Base-by-base conservation (phyloP, 2,329 filamentous ascomycete genomes). In the Pseudocercospora fuligena region DNA sequence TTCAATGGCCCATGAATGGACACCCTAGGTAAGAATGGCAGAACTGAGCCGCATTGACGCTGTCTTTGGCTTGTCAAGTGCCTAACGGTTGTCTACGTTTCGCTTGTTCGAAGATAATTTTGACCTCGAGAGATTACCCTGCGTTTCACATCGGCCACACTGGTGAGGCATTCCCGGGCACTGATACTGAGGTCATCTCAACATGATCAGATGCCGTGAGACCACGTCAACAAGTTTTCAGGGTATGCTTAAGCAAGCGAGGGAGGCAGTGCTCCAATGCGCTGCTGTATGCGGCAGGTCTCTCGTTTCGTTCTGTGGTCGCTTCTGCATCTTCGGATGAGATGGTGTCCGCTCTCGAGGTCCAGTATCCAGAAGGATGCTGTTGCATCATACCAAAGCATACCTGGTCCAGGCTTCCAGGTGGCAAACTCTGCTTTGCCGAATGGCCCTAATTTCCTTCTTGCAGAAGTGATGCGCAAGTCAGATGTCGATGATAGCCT, bases 191-290 rank as follows among this genome's bases (percentile, higher is more conserved):
- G 16, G 21, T 60, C 63, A 64, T 36, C 36, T 47, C 43, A 59
- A 31, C 43, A 31, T 56, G 51, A 51, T 40, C 36, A 31, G 23
- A 61, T 29, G 23, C 5, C 23, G 59, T 62, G 14, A 8, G 36
- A 56, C 51, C 19, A 58, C 49, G 36, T 9, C 43, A 21, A 47
- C 47, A 58, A 68, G 59, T 49, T 66, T 65, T 64, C 21, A 21
- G 60, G 60, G 36, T 67, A 71, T 70, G 68, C 69, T 71, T 64
- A 70, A 68, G 60, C 60, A 70, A 68, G 63, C 70, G 66, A 72
- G 53, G 61, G 70, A 67, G 67, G 67, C 67, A 66, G 67, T 69
- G 68, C 67, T 65, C 66, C 64, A 58, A 60, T 63, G 33, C 19
- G 12, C 12, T 51, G 36, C 36, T 49, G 36, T 60, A 54, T 21